Percentiles rank a stretch among this genome's conserved stretches.
These are phyloP conservation scores for Talaromyces funiculosus DNA, from an alignment of 2,329 filamentous ascomycete genomes.

Conservation along the genomic window DNA sequence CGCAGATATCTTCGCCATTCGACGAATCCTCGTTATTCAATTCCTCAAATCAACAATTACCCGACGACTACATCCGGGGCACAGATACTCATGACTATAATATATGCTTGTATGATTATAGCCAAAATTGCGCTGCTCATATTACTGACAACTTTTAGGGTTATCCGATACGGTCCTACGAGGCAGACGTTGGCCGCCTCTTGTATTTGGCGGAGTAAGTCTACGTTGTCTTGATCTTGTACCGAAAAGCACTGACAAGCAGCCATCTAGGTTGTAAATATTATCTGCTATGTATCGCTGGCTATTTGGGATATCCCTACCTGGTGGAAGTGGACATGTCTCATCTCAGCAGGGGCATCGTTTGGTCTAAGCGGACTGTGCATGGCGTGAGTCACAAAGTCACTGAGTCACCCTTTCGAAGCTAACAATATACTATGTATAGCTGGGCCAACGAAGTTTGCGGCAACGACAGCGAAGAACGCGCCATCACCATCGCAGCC, in stretches of 20 bases:
- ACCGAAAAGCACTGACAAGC: not conserved
- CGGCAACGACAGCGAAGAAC: slow-evolving; percentile 56
- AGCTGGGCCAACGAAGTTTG: slow-evolving; percentile 54
- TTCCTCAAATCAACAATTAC: slow-evolving; percentile 47
- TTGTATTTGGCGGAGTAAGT: slow-evolving; percentile 53
- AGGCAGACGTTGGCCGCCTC: slow-evolving; percentile 59
- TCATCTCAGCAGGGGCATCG: slow-evolving; percentile 48
- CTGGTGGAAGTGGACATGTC: slow-evolving; percentile 61
- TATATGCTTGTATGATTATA: slow-evolving; percentile 49
- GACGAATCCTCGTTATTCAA: slow-evolving; percentile 40
- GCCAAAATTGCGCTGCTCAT: not conserved
- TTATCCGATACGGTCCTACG: slow-evolving; percentile 56
- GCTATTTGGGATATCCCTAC: slow-evolving; percentile 47
- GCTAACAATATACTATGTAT: not conserved
- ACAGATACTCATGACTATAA: slow-evolving; percentile 54
- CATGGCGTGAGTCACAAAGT: slow-evolving; percentile 40
- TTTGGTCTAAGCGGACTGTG: slow-evolving; percentile 45
- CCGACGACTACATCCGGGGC: slow-evolving; percentile 56
- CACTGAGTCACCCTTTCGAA: too few relatives aligned
- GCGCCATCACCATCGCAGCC: slow-evolving; percentile 59
- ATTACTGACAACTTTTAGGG: slow-evolving; percentile 32
- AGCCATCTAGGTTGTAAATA: slow-evolving; percentile 30
- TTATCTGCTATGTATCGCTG: slow-evolving; percentile 42
- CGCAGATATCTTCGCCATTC: slow-evolving; percentile 23
- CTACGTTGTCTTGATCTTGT: not conserved